A percentile compares a stretch with the other conserved stretches of the same genome.
Evolutionary conservation across 768 basidiomycete species (phyloP).

Genomic region (Dioszegia aurantiaca): DNA sequence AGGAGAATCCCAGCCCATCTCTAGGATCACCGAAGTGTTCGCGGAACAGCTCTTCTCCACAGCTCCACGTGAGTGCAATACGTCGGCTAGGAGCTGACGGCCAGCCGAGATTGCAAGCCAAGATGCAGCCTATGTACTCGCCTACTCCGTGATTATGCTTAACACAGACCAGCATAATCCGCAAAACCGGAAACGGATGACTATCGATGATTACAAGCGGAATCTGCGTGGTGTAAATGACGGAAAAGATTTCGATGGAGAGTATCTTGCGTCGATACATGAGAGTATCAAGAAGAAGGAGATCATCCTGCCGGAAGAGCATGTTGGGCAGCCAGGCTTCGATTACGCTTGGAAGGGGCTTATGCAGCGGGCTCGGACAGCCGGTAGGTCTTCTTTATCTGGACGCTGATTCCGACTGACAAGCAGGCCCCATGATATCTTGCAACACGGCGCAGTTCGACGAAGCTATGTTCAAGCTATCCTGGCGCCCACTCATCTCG

Average conservation of each 20-base stretch:
- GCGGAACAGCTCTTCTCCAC: constrained; percentile 86
- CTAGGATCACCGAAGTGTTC: constrained; percentile 89
- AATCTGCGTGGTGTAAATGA: constrained; percentile 93
- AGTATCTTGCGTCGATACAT: constrained; percentile 85
- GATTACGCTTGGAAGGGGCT: constrained; percentile 99
- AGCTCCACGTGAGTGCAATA: constrained; percentile 62
- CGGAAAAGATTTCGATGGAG: constrained; percentile 72
- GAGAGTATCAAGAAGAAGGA: constrained; percentile 91
- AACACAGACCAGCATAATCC: constrained; percentile 97
- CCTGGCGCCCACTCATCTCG: constrained; percentile 91
- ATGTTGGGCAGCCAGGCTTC: constrained; percentile 91
- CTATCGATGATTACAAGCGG: constrained; percentile 85
- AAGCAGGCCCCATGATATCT: constrained; percentile 65
- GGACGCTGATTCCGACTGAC: not conserved
- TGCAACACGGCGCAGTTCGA: constrained; percentile 81
- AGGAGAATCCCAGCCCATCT: constrained; percentile 91
- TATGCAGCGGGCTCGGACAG: constrained; percentile 71
- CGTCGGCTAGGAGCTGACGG: not conserved
- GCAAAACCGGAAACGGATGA: constrained; percentile 95
- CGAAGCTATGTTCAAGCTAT: constrained; percentile 85
- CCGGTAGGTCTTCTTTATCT: constrained; percentile 66
- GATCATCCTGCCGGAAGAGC: constrained; percentile 97
- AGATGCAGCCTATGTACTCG: constrained; percentile 89
- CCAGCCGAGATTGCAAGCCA: constrained; percentile 81
- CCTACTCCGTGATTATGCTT: constrained; percentile 95